Percentiles rank a stretch among this genome's conserved stretches.
These are phyloP conservation scores for Eimeria necatrix DNA, from an alignment of 169 alveolate genomes.

Conservation along the genomic window DNA sequence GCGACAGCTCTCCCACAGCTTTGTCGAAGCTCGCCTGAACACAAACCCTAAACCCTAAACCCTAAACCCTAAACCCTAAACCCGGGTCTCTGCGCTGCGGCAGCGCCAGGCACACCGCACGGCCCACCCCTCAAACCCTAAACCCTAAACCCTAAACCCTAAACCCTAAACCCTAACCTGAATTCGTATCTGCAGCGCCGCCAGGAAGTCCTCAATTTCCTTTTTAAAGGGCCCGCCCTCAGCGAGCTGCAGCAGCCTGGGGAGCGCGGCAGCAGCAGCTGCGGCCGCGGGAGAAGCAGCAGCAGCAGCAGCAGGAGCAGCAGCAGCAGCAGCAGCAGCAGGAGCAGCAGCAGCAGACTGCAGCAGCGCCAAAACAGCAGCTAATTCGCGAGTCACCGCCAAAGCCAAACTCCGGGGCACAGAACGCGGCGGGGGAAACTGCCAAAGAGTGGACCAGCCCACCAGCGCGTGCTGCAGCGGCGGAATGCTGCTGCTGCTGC, in stretches of 20 bases:
- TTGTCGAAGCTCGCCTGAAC: not conserved
- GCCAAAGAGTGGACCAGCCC: conserved; percentile 34
- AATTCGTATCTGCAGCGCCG: conserved; percentile 3
- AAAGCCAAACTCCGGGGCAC: not conserved
- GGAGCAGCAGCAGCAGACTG: conserved; percentile 22
- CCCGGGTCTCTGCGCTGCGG: not conserved
- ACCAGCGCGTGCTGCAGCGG: conserved; percentile 29
- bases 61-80: conserved; percentile 33
- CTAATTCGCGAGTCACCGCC: not conserved
- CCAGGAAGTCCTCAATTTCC: conserved; percentile 17
- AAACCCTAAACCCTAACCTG: conserved; percentile 3
- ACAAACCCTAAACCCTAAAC: conserved; percentile 12
- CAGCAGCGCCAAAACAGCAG: conserved; percentile 20
- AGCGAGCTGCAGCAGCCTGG: not conserved
- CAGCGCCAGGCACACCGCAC: not conserved
- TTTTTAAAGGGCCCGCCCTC: conserved; percentile 11
- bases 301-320: not conserved
- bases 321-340: too few relatives aligned
- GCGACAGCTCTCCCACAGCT: not conserved
- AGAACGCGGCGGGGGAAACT: conserved; percentile 29
- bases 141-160: conserved; percentile 24
- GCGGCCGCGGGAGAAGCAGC: conserved; percentile 20
- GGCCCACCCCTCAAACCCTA: not conserved
- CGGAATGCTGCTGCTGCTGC: conserved; percentile 43
- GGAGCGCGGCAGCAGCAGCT: conserved; percentile 55